phyloP scores from a whole-genome alignment of 2,329 filamentous ascomycete genomes.

The Xylaria sp. region DNA sequence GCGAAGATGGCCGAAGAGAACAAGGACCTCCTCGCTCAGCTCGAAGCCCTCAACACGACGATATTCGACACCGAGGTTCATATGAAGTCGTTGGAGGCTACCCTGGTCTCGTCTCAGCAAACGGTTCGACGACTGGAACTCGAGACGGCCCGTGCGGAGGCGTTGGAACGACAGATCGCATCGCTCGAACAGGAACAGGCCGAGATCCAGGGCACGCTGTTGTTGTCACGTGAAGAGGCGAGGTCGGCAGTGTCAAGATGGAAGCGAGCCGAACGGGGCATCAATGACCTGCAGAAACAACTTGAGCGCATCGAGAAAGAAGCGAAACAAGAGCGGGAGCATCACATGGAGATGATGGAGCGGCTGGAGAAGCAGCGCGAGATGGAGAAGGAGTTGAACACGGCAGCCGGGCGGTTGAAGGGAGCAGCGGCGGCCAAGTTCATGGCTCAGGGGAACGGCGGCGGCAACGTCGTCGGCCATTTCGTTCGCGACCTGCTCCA shows the following conservation, averaged over 20 bases:
- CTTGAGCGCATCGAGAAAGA: constrained; percentile 85
- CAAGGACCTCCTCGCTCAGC: constrained; percentile 69
- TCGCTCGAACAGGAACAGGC: constrained; percentile 78
- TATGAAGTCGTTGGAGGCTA: constrained; percentile 70
- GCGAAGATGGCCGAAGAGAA: constrained; percentile 78
- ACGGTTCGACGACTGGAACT: constrained; percentile 69
- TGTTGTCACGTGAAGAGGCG: constrained; percentile 66
- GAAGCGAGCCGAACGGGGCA: constrained; percentile 75
- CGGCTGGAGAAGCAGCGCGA: constrained; percentile 79
- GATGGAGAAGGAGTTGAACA: constrained; percentile 76
- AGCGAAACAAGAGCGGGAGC: constrained; percentile 69
- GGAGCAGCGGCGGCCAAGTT: constrained; percentile 69
- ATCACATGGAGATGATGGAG: constrained; percentile 72
- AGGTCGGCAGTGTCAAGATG: constrained; percentile 75
- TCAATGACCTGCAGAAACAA: constrained; percentile 77
- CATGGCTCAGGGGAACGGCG: constrained; percentile 52
- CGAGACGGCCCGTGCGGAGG: constrained; percentile 67
- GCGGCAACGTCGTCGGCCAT: constrained; percentile 75
- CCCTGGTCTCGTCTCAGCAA: constrained; percentile 70
- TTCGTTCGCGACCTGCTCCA: constrained; percentile 94
- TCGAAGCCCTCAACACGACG: constrained; percentile 77
- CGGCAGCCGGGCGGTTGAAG: constrained; percentile 73
- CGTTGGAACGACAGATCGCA: constrained; percentile 74
- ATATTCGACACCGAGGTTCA: constrained; percentile 74
- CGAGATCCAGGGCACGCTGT: constrained; percentile 61